A percentile compares a stretch with the other conserved stretches of the same genome.
phyloP scores from a whole-genome alignment of 805 yeast species.

The baker's yeast (Saccharomyces cerevisiae) region DNA sequence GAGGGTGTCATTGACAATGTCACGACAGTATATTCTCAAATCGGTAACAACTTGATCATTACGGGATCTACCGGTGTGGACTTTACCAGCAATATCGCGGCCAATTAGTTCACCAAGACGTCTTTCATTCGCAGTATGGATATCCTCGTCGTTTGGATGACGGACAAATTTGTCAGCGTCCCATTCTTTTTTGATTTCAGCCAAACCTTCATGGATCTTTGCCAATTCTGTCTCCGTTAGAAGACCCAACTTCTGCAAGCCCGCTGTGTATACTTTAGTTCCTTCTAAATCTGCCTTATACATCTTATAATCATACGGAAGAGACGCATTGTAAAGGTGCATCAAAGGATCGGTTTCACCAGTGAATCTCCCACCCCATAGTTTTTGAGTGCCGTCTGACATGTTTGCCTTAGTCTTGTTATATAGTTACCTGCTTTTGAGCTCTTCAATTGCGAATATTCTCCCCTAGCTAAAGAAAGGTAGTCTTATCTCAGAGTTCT shows the following conservation, averaged over 20 bases:
- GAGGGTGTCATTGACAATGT: slow-evolving; percentile 52
- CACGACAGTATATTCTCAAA: slow-evolving; percentile 89
- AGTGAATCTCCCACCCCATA: slow-evolving; percentile 98
- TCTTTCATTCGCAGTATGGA: slow-evolving; percentile 98
- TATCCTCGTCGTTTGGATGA: slow-evolving; percentile 71
- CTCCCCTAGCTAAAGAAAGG: background rate
- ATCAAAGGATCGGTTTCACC: slow-evolving; percentile 95
- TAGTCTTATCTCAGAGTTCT: background rate
- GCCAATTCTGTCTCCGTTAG: slow-evolving; percentile 62
- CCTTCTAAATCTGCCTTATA: slow-evolving; percentile 90
- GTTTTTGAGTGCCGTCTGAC: slow-evolving; percentile 43
- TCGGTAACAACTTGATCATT: slow-evolving; percentile 99
- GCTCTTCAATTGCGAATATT: background rate
- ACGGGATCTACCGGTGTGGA: slow-evolving; percentile 98
- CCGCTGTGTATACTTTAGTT: slow-evolving; percentile 86
- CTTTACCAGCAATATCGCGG: slow-evolving; percentile 88
- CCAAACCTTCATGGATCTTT: slow-evolving; percentile 80
- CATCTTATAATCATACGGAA: slow-evolving; percentile 94
- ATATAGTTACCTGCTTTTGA: background rate
- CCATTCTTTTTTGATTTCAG: slow-evolving; percentile 74
- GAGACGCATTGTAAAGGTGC: slow-evolving; percentile 94
- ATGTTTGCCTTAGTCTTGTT: slow-evolving; percentile 4
- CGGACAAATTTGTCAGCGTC: slow-evolving; percentile 45
- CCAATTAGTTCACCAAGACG: slow-evolving; percentile 95
- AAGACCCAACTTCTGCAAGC: slow-evolving; percentile 70